Conservation (phyloP, 2,329 filamentous ascomycete genomes). For the Venturia carpophila region DNA sequence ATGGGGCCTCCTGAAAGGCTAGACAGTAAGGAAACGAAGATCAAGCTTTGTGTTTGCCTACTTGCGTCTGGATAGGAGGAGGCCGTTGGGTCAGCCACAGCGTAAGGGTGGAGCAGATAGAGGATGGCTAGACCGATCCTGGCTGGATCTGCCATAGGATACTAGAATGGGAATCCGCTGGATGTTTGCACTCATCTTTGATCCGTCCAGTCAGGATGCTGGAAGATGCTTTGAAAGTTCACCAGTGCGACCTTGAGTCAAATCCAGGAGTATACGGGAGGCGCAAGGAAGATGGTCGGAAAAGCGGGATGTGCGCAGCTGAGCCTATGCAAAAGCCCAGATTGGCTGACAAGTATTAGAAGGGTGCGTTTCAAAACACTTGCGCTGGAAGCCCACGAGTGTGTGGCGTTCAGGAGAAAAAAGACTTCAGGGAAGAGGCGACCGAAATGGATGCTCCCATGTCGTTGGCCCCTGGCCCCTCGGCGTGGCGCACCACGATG, state of each 20-base stretch:
- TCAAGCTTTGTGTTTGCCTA: conserved; percentile 16
- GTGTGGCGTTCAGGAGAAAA: conserved; percentile 8
- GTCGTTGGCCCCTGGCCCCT: conserved; percentile 6
- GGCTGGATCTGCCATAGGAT: neutral
- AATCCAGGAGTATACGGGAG: conserved; percentile 3
- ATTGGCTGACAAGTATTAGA: conserved; percentile 17
- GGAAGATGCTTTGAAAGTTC: neutral
- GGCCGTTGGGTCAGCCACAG: conserved; percentile 13
- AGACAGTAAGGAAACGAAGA: conserved; percentile 13
- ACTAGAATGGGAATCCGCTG: neutral
- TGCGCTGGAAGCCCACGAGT: conserved; percentile 8
- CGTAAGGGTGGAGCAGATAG: conserved; percentile 7
- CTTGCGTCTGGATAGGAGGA: conserved; percentile 8
- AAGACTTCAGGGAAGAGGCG: neutral
- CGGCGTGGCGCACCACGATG: conserved; percentile 7
- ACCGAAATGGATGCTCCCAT: neutral
- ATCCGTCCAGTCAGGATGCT: conserved; percentile 12
- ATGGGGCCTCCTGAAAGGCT: conserved; percentile 15
- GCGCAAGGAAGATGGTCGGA: neutral
- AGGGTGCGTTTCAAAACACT: conserved; percentile 17
- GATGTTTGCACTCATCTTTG: neutral
- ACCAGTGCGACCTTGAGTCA: conserved; percentile 14
- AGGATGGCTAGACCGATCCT: conserved; percentile 14
- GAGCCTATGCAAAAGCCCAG: conserved; percentile 12
- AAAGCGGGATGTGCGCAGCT: conserved; percentile 14